A percentile compares a stretch with the other conserved stretches of the same genome.
Conservation (phyloP, 495 filamentous ascomycete species). For the Sordaria brevicollis region DNA sequence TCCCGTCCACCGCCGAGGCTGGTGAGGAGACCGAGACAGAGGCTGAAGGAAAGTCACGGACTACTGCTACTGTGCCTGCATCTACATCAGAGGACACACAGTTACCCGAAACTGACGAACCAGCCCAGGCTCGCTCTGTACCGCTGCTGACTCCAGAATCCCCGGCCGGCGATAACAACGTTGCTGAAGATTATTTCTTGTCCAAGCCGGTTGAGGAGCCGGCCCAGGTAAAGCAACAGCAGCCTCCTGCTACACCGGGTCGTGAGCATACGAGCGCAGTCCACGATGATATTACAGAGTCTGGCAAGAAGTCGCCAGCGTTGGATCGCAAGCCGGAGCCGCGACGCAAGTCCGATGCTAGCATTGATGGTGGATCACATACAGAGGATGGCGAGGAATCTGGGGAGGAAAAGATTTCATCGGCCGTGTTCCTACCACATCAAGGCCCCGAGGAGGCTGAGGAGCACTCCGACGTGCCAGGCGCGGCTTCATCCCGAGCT, state of each 20-base stretch:
- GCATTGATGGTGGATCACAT: slow-evolving; percentile 27
- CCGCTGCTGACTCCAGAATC: slow-evolving; percentile 9
- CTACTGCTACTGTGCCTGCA: background rate
- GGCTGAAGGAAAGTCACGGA: background rate
- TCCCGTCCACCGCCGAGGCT: slow-evolving; percentile 12
- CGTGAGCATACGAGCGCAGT: background rate
- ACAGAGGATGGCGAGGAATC: slow-evolving; percentile 70
- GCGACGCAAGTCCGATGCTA: slow-evolving; percentile 19
- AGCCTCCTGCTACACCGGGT: background rate
- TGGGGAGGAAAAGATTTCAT: slow-evolving; percentile 87
- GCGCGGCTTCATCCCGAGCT: slow-evolving; percentile 17
- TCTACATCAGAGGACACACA: slow-evolving; percentile 1
- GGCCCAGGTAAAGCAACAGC: slow-evolving; percentile 1
- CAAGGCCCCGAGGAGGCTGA: slow-evolving; percentile 48
- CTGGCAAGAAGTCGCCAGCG: background rate
- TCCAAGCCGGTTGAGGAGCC: background rate
- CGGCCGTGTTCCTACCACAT: slow-evolving; percentile 88
- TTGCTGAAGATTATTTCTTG: slow-evolving; percentile 12
- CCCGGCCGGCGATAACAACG: slow-evolving; percentile 4
- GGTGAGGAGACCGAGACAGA: slow-evolving; percentile 5
- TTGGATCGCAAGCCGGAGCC: slow-evolving; percentile 6
- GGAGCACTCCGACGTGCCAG: slow-evolving; percentile 31
- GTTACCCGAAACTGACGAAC: background rate
- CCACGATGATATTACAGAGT: slow-evolving; percentile 1
- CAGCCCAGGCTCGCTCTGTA: slow-evolving; percentile 2